A percentile compares a stretch with the other conserved stretches of the same genome.
These are phyloP conservation scores for Diatrype stigma DNA, from an alignment of 2,329 filamentous ascomycete genomes.

Conservation along the genomic window DNA sequence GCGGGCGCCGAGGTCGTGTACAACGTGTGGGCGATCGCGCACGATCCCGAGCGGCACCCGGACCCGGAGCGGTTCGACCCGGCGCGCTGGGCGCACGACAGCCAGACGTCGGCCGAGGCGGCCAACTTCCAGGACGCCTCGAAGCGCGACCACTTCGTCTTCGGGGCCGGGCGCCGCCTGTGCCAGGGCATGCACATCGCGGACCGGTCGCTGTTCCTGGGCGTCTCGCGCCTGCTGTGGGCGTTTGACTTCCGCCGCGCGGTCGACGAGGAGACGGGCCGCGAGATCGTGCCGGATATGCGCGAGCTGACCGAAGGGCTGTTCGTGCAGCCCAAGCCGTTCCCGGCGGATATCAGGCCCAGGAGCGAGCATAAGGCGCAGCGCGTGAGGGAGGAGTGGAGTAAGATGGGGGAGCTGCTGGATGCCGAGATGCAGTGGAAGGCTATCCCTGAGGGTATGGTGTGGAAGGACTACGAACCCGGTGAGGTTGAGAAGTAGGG, in stretches of 20 bases:
- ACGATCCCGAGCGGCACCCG: slow-evolving; percentile 37
- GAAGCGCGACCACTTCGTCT: slow-evolving; percentile 28
- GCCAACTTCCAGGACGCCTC: slow-evolving; percentile 27
- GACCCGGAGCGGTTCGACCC: slow-evolving; percentile 41
- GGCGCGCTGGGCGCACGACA: slow-evolving; percentile 23
- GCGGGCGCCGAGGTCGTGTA: slow-evolving; percentile 37
- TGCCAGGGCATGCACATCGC: slow-evolving; percentile 43
- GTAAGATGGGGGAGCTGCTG: slow-evolving; percentile 17
- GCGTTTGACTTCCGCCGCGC: slow-evolving; percentile 36
- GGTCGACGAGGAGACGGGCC: slow-evolving; percentile 11
- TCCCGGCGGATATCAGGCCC: slow-evolving; percentile 16
- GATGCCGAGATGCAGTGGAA: slow-evolving; percentile 24
- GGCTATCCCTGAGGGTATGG: slow-evolving; percentile 17
- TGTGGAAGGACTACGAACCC: slow-evolving; percentile 18
- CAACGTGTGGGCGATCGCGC: slow-evolving; percentile 43
- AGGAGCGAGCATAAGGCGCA: slow-evolving; percentile 12
- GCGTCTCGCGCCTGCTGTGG: slow-evolving; percentile 44
- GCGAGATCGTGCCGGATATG: slow-evolving; percentile 17
- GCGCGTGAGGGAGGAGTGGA: slow-evolving; percentile 14
- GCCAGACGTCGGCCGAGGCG: slow-evolving; percentile 25
- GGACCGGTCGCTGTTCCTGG: slow-evolving; percentile 29
- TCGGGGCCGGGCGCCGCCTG: slow-evolving; percentile 33
- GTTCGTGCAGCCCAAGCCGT: slow-evolving; percentile 13
- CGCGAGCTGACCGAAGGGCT: slow-evolving; percentile 13
- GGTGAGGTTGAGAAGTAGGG: slow-evolving; percentile 3